phyloP scores from a whole-genome alignment of 1,139 yeast species.

The Candida gigantensis region DNA sequence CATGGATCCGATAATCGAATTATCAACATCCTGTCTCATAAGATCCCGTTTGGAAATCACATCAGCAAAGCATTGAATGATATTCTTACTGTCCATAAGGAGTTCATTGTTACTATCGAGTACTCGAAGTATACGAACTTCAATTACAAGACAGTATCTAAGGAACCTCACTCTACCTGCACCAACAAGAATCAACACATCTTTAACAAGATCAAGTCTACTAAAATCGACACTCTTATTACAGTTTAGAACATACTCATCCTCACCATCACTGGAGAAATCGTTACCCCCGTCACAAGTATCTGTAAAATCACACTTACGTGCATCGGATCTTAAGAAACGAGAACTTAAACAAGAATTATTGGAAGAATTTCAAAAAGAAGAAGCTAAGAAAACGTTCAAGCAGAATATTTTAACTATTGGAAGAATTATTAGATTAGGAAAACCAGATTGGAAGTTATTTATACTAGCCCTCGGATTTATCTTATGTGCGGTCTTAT shows the following conservation, averaged over 20 bases:
- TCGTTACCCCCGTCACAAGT: conserved; percentile 10
- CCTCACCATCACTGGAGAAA: not conserved
- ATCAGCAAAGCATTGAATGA: not conserved
- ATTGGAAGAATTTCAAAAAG: conserved; percentile 27
- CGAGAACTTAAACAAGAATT: conserved; percentile 36
- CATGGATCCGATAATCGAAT: not conserved
- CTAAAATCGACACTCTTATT: not conserved
- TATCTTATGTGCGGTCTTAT: conserved; percentile 47
- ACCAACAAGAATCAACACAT: not conserved
- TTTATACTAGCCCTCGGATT: conserved; percentile 44
- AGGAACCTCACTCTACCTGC: not conserved
- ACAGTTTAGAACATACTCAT: not conserved
- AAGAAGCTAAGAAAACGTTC: conserved; percentile 28
- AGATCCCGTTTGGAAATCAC: not conserved
- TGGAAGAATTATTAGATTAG: conserved; percentile 38
- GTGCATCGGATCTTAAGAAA: conserved; percentile 27
- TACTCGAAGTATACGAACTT: not conserved
- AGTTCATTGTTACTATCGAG: not conserved
- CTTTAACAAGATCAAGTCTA: not conserved
- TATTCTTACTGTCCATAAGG: conserved; percentile 1
- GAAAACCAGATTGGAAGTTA: conserved; percentile 42
- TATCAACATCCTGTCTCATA: not conserved
- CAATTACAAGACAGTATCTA: not conserved
- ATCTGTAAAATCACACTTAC: conserved; percentile 33
- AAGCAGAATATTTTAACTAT: conserved; percentile 39